Base-by-base conservation (phyloP, 2,329 filamentous ascomycete genomes). In the Aureobasidium sp. region DNA sequence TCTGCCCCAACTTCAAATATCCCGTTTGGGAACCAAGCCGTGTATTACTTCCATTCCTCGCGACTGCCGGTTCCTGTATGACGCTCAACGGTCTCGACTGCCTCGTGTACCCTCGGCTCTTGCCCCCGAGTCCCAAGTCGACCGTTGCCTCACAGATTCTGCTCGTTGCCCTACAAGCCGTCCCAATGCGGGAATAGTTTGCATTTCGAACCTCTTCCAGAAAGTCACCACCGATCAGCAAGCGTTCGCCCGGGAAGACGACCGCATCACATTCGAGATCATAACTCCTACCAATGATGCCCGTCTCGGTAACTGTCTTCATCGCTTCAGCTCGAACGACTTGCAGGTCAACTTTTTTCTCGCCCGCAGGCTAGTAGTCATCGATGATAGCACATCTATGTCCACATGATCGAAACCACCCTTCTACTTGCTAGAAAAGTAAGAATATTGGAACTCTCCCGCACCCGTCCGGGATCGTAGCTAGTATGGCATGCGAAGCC, bases 1-100 rank as follows among this genome's bases (percentile, higher is more conserved):
- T 36, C 11, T 57, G 53, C 37, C 53, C 53, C 53, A 57, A 57
- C 53, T 57, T 57, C 53, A 57, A 44, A 57, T 57, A 14, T 30
- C 53, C 37, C 10, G 13, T 45, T 45, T 9, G 25, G 37, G 29
- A n/a, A 11, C 16, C 14, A 3, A 27, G 30, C 53, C 27, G 16
- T 45, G 16, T 14, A 14, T 3, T n/a, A 3, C 16, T 14, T 16
- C 10, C 10, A 13, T 11, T 10, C 8, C 8, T 16, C 21, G 30
- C 34, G 27, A 57, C 41, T 45, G 39, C 27, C 39, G 13, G 14
- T 57, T 14, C 30, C 16, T 16, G 11, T n/a, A 57, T 21, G n/a
- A 21, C 21, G 10, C 10, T 27, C 41, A 36, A 16, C 21, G 49
- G 36, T 13, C 13, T 53, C 49, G 48, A 44, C 21, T 44, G 21